Evolutionary conservation across 139 green algal species (phyloP).

Genomic region (Chlamydomonas eustigma): DNA sequence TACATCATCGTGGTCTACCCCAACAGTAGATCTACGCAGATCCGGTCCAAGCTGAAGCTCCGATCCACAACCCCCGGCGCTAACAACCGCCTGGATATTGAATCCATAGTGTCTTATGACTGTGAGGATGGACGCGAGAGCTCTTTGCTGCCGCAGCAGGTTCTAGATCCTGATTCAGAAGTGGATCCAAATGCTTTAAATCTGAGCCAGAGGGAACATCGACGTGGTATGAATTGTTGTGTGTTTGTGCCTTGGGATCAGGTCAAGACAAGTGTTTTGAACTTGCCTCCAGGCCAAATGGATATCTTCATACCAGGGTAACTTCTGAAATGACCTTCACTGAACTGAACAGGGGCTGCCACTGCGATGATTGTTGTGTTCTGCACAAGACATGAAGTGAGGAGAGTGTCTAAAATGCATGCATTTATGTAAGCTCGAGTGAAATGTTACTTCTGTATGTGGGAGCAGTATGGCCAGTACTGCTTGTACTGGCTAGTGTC

Average conservation of each 20-base stretch:
- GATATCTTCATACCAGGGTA: conserved; percentile 14
- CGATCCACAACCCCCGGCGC: conserved; percentile 60
- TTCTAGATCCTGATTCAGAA: conserved; percentile 15
- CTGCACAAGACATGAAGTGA: background rate
- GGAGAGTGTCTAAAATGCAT: background rate
- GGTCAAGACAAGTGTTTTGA: conserved; percentile 52
- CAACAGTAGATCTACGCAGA: conserved; percentile 60
- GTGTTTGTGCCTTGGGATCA: conserved; percentile 74
- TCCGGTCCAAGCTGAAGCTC: conserved; percentile 54
- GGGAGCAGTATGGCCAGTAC: background rate
- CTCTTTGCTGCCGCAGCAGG: background rate
- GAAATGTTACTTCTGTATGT: background rate
- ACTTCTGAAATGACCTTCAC: background rate
- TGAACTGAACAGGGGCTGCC: too few species aligned
- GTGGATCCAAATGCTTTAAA: conserved; percentile 19
- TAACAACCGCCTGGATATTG: conserved; percentile 74
- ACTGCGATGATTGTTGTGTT: too few species aligned
- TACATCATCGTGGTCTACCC: conserved; percentile 51
- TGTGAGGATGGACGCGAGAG: conserved; percentile 23
- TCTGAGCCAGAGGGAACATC: conserved; percentile 28
- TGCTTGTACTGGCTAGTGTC: background rate
- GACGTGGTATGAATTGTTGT: conserved; percentile 53
- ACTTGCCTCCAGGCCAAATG: conserved; percentile 35
- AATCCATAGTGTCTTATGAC: conserved; percentile 64
- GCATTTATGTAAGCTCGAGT: background rate